Evolutionary conservation across 2,329 filamentous ascomycete species (phyloP).

Genomic region (Tolypocladium cylindrosporum): DNA sequence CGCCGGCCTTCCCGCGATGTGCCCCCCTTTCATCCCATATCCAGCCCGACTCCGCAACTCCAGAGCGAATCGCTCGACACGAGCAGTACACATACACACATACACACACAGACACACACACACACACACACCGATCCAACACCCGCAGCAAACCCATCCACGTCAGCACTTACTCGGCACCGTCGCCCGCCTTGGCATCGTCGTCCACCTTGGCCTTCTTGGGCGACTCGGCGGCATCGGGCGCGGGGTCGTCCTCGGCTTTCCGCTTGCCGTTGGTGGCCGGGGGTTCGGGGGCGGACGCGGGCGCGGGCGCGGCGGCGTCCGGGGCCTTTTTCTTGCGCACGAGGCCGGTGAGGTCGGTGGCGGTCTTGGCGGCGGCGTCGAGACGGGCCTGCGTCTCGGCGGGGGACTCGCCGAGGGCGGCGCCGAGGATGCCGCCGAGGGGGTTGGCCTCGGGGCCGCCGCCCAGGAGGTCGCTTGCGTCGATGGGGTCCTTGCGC

Average conservation of each 20-base stretch:
- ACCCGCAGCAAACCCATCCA: too few species aligned
- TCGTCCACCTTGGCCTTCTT: conserved; percentile 27
- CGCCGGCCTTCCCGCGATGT: neutral
- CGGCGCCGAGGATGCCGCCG: conserved; percentile 52
- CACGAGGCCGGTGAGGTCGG: conserved; percentile 64
- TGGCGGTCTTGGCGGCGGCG: conserved; percentile 64
- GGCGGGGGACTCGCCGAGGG: conserved; percentile 50
- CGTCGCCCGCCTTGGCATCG: conserved; percentile 8
- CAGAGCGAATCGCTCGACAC: neutral
- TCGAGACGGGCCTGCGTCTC: conserved; percentile 55
- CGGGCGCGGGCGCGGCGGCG: conserved; percentile 7
- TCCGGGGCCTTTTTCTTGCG: conserved; percentile 55
- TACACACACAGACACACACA: too few species aligned
- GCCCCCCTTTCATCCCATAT: neutral
- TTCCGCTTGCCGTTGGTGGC: conserved; percentile 29
- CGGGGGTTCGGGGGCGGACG: conserved; percentile 5
- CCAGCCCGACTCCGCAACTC: neutral
- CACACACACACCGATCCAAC: neutral
- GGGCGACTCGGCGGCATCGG: conserved; percentile 15
- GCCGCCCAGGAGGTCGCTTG: conserved; percentile 26
- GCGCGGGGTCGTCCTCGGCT: conserved; percentile 17
- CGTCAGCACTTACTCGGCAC: neutral
- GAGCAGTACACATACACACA: neutral
- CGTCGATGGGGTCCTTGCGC: conserved; percentile 43
- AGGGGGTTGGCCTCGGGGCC: conserved; percentile 26